Base-by-base conservation (phyloP, 768 basidiomycete genomes). In the Inosperma sp. region DNA sequence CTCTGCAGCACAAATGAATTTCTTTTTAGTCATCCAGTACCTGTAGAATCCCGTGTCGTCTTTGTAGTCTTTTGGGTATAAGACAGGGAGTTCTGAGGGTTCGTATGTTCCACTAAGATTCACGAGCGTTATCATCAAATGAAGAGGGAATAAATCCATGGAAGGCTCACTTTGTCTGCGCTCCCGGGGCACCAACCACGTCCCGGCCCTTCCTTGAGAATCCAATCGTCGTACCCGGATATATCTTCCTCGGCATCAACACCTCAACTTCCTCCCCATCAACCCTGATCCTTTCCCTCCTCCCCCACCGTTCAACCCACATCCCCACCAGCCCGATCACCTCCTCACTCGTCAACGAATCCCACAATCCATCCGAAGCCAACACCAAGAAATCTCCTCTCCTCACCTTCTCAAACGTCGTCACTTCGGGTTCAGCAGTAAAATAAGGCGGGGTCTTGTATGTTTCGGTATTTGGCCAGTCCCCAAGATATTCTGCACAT, bases 351-450 rank as follows among this genome's bases (percentile, higher is more conserved):
- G 72, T 71, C 44, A 84, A 62, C 31, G 70, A 69, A 53, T 82
- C 78, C 75, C 77, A 83, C 19, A 83, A 62, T 6, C 81, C 81
- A 57, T 80, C 76, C 1, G 75, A 75, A 1, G 71, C 81, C 51
- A 82, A 59, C 22, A 83, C 73, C 46, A 82, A 57, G 60, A 83
- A 81, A 53, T 80, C 78, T n/a, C 77, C 78, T 13, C 69, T 67
- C 35, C 68, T 60, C 2, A 78, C 60, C 16, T 41, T 48, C 23
- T 70, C 59, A 2, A 65, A 68, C 0, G 65, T 68, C 7, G 74
- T 78, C 16, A 80, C 70, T 42, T 76, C 76, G 0, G 82, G 82
- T 53, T 73, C 71, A 0, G 80, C 81, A 1, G 76, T 80, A 39
- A 80, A 71, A 56, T 83, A 81, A 1, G 80, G 79, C 19, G 79